Evolutionary conservation across 2,329 filamentous ascomycete species (phyloP).

Genomic region (Cladobotryum protrusum): DNA sequence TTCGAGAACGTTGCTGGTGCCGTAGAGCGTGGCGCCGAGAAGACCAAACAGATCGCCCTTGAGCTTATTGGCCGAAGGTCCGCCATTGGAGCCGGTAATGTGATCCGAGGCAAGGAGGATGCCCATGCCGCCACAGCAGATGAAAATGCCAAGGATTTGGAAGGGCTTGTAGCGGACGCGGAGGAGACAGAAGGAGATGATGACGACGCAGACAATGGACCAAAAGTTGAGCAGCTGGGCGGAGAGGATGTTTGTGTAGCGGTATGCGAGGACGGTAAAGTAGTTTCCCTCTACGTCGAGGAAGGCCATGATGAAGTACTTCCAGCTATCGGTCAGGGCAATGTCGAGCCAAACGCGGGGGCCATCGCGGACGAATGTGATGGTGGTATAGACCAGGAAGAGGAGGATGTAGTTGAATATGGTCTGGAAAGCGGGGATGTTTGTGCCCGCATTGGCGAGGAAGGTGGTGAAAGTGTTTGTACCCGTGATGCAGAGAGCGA

Average conservation of each 20-base stretch:
- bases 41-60: constrained; percentile 93
- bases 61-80: constrained; percentile 61
- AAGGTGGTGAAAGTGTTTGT: constrained; percentile 88
- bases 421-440: constrained; percentile 90
- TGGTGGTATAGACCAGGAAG: constrained; percentile 71
- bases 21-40: constrained; percentile 84
- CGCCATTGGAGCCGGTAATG: constrained; percentile 68
- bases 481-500: constrained; percentile 82
- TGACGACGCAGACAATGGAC: constrained; percentile 89
- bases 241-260: constrained; percentile 84
- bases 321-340: constrained; percentile 72
- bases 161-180: constrained; percentile 82
- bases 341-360: constrained; percentile 61
- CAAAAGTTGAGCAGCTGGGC: constrained; percentile 98
- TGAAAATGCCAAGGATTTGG: constrained; percentile 78
- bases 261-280: constrained; percentile 92
- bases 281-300: constrained; percentile 96
- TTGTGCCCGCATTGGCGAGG: constrained; percentile 59
- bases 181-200: constrained; percentile 75
- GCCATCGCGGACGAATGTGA: constrained; percentile 75
- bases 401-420: constrained; percentile 92
- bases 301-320: constrained; percentile 87
- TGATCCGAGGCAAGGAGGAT: constrained; percentile 83
- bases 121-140: constrained; percentile 88
- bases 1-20: constrained; percentile 83